Evolutionary conservation across 2,329 filamentous ascomycete species (phyloP), one percentile per base, ranked within the genome.

Genomic region (Ascocoryne sarcoides): DNA sequence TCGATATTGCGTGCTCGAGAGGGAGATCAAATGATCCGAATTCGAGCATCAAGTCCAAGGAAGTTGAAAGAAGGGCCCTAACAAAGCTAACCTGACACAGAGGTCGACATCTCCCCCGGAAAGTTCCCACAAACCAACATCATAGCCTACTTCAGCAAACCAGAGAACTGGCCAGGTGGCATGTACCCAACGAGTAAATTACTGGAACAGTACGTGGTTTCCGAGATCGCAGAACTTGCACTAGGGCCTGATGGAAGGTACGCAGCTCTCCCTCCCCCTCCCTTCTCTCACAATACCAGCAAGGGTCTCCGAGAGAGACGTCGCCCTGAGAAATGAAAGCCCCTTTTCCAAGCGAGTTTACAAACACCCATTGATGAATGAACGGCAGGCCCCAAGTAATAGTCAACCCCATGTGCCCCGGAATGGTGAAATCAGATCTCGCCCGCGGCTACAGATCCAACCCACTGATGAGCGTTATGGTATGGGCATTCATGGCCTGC

Each of bases 111-210:
- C 5, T 28, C 28, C 7, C 20, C 23, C 8, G 32, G n/a, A 3
- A 45, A 38, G 8, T 55, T 45, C 34, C 52, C 53, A 4, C 43
- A 52, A 30, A n/a, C 50, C 9, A 30, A 55, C 31, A 39, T 53
- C 8, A 35, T 55, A 3, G 21, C 43, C 15, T 49, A 43, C 21
- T 50, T 44, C 34, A 51, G 44, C 35, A 36, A 47, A 37, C 14
- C 46, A 16, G 40, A 56, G 26, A 51, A 54, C 23, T 43, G 45
- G 4, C 43, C 32, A 12, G 32, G 32, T 5, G 42, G 30, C 1
- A 52, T 54, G 42, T 56, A 55, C 43, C 18, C 19, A 10, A 43
- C 50, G 4, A 52, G 43, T 32, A 57, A 58, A 37, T 26, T 58
- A 18, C 33, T 57, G 17, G 41, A 45, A 15, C 51, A 55, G 29